Evolutionary conservation across 768 basidiomycete species (phyloP), one percentile per base, ranked within the genome.

Genomic region (Coprinellus micaceus): DNA sequence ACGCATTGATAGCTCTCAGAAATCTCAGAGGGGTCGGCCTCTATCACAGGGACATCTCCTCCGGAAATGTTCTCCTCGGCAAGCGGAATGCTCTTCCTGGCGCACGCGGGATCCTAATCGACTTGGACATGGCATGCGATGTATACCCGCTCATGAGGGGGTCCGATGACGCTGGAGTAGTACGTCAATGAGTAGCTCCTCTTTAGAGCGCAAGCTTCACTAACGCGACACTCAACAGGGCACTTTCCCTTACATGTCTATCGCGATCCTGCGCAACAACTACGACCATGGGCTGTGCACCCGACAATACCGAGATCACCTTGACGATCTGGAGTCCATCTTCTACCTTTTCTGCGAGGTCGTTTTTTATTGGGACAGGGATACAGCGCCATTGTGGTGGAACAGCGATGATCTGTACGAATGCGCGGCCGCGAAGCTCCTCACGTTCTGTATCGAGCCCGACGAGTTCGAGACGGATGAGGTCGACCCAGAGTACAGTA

Each of bases 31-130:
- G 19, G 10, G 5, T 24, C 43, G 0, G 57, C 58, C 21, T 26
- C 6, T 21, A 59, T 19, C 61, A 62, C 24, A 58, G 61, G 2
- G 61, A 62, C 41, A 41, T 62, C 39, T 60, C 58, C 12, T 30
- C 50, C 11, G 40, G 59, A 28, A 62, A 62, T 21, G 53, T 62
- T 12, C 45, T 60, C 17, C 53, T 54, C 21, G 61, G 61, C 0
- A 22, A 26, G 12, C 11, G 28, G 2, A 28, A 29, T 19, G 52
- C 56, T 1, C 17, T 6, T 17, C 24, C 29, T 9, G 58, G 58
- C 7, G 24, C 49, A 15, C 49, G 53, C 12, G 61, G 61, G 2
- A 43, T 62, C 21, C 22, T 62, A 6, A 59, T 62, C 17, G 61
- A 60, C 37, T 26, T 62, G 13, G 61, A 62, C 28, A 47, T 62